Evolutionary conservation across 805 yeast species (phyloP), one percentile per base, ranked within the genome.

Genomic region (Kuraishia hungarica): DNA sequence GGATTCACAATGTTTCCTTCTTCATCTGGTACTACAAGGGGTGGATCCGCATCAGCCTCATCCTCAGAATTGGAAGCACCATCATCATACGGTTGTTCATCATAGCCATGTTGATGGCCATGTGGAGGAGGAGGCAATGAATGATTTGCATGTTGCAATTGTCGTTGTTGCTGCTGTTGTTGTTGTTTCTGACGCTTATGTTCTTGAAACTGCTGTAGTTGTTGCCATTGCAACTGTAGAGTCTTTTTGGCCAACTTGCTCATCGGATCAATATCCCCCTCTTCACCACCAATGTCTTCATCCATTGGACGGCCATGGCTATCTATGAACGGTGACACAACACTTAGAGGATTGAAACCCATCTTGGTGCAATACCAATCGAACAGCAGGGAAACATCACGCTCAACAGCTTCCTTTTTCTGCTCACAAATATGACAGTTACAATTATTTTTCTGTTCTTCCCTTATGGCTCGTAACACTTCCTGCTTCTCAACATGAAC

Each of bases 361-460:
- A 26, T 26, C 29, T 26, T 26, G 29, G 29, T 26, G 10, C 29
- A 26, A 26, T 26, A 26, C 29, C 29, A 26, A 58, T 86, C 86
- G 64, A 87, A 89, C 6, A 89, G 78, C 55, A 79, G 80, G 61
- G 84, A 90, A 62, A 91, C 76, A 65, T 89, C 96, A 60, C 81
- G 83, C 64, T 87, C 94, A 59, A 89, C 79, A 17, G 89, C 82
- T 53, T 74, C 69, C 62, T 85, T 82, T 60, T 87, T 84, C 51
- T 88, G 79, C 1, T 92, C 93, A 71, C 97, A 92, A 20, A 82
- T 82, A 2, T 83, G 72, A 66, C 97, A 92, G 56, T 81, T 77
- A 66, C 97, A 91, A 26, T 68, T 67, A 24, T 74, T 71, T 58
- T 76, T 74, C 63, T 82, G 85, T 63, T 82, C 83, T 57, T 78